Evolutionary conservation across 2,329 filamentous ascomycete genomes (phyloP).

Genomic region (Mycosphaerella arachidis): DNA sequence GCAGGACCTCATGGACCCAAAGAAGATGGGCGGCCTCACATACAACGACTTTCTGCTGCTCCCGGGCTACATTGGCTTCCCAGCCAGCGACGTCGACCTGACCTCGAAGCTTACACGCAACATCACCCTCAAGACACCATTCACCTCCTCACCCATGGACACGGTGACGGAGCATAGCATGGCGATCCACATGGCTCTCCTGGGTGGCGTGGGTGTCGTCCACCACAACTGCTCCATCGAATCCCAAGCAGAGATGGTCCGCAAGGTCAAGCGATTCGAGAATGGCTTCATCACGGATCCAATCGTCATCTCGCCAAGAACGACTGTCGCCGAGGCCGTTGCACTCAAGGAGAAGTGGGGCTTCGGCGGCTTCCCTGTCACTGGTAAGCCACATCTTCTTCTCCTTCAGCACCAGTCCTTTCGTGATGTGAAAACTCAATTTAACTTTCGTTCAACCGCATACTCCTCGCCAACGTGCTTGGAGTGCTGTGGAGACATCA

Average conservation of each 20-base stretch:
- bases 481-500: slow-evolving; percentile 33
- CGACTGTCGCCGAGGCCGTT: slow-evolving; percentile 86
- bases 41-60: slow-evolving; percentile 98
- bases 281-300: slow-evolving; percentile 98
- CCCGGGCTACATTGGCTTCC: slow-evolving; percentile 96
- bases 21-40: slow-evolving; percentile 78
- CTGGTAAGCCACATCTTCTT: slow-evolving; percentile 62
- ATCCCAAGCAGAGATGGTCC: slow-evolving; percentile 96
- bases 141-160: slow-evolving; percentile 98
- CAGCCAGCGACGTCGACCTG: slow-evolving; percentile 80
- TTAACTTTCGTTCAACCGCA: slow-evolving; percentile 99
- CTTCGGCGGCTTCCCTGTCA: slow-evolving; percentile 97
- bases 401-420: slow-evolving; percentile 28
- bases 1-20: slow-evolving; percentile 81
- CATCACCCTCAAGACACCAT: slow-evolving; percentile 92
- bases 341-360: slow-evolving; percentile 96
- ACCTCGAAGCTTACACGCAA: slow-evolving; percentile 93
- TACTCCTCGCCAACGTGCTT: slow-evolving; percentile 50
- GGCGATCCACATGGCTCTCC: slow-evolving; percentile 94
- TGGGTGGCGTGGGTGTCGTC: slow-evolving; percentile 87
- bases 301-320: slow-evolving; percentile 80
- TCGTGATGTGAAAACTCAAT: slow-evolving; percentile 71
- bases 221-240: slow-evolving; percentile 99
- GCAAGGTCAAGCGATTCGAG: slow-evolving; percentile 98
- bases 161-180: slow-evolving; percentile 99